These are phyloP conservation scores for Rhizopogon salebrosus DNA, from an alignment of 768 basidiomycete genomes.

Conservation along the genomic window DNA sequence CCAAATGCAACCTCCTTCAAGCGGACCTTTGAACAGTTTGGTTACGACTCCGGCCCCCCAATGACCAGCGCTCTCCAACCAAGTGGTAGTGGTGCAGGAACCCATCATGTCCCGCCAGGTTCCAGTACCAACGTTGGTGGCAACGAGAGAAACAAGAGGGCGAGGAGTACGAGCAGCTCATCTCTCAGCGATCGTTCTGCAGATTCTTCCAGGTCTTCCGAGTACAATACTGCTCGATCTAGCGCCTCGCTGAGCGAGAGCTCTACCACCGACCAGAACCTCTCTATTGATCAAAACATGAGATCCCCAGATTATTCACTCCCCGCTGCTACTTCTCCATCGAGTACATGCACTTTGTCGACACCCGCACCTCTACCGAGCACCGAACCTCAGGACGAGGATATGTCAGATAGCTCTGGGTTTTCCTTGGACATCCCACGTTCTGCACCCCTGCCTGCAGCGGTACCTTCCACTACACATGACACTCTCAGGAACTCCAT, in stretches of 20 bases:
- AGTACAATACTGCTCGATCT: constrained; percentile 29
- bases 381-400: constrained; percentile 44
- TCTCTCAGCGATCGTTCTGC: constrained; percentile 30
- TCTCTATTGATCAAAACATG: constrained; percentile 1
- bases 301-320: constrained; percentile 14
- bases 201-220: constrained; percentile 32
- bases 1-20: constrained; percentile 51
- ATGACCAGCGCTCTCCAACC: constrained; percentile 19
- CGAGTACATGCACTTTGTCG: constrained; percentile 16
- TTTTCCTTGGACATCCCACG: constrained; percentile 18
- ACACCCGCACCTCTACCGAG: constrained; percentile 36
- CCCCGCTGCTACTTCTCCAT: constrained; percentile 10
- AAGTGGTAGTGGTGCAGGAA: constrained; percentile 23
- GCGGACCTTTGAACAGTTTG: constrained; percentile 48
- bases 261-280: constrained; percentile 12
- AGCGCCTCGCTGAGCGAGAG: constrained; percentile 27
- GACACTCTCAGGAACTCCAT: constrained; percentile 40
- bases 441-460: constrained; percentile 10
- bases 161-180: constrained; percentile 48
- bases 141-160: constrained; percentile 53
- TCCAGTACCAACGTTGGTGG: constrained; percentile 26
- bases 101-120: constrained; percentile 8
- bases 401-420: constrained; percentile 41
- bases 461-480: constrained; percentile 17
- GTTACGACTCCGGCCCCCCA: constrained; percentile 24